Evolutionary conservation across 345 rosid species (phyloP), one percentile per base, ranked within the genome.

Genomic region (Kernera saxatilis): DNA sequence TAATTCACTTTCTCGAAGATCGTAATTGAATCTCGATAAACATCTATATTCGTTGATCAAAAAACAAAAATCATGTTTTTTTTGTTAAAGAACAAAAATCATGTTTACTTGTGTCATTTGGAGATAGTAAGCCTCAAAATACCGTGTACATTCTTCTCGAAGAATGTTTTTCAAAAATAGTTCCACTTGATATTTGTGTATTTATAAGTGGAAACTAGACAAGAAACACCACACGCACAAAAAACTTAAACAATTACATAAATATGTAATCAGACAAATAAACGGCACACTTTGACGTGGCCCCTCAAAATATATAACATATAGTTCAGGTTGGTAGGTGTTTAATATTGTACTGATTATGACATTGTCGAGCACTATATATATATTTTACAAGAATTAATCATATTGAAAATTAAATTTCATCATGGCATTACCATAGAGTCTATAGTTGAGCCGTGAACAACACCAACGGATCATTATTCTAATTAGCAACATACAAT

Each of bases 291-390:
- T 60, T 29, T 75, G 64, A 53, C 64, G 74, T 61, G 74, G 64
- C 58, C 64, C 78, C 64, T 75, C 25, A 5, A 68, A 52, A 33
- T 44, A 53, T 68, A 50, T 67, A 74, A 58, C 62, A 74, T 30
- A 66, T 60, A 75, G 64, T 75, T 68, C 70, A 69, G 70, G 74
- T 69, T 68, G 78, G 57, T 75, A 68, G 64, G 33, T 52, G 64
- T 68, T 51, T 75, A 60, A 35, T 53, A 61, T 61, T 75, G 64
- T 14, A 27, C 49, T 69, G 78, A 69, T 61, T 61, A 69, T 27
- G 70, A 69, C 65, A 52, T 75, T 75, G 36, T 75, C 74, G 58
- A 74, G 64, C 78, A 75, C 64, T 68, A 68, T 39, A 40, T 39
- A 40, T 41, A 26, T 5, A 56, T 35, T 26, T 9, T 30, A 59